Base-by-base conservation (phyloP, 805 yeast genomes). In the Sungouiozyma ichnusensis region DNA sequence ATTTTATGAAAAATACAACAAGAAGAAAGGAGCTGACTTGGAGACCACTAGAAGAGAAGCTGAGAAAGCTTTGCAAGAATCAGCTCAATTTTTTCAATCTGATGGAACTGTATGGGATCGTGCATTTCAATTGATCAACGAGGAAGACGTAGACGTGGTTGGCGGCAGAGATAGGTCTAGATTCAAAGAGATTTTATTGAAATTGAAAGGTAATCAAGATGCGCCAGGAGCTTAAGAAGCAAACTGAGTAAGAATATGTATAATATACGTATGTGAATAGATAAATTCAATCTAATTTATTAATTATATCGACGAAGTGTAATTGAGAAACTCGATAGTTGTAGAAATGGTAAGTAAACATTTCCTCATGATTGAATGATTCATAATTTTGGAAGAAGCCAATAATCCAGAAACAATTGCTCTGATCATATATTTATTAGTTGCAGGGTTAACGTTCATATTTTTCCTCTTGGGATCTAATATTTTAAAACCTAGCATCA, bases 1-100 rank as follows among this genome's bases (percentile, higher is more conserved):
- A 49, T 90, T 90, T 63, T 90, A 90, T 63, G 95, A 85, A 53
- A 81, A 80, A 57, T 90, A 90, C 71, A 87, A 85, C 66, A 69
- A 72, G 57, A 88, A 88, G 68, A 82, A 79, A 63, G 90, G 85
- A 41, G 73, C 73, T 49, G 75, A 78, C 40, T 66, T 79, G 43
- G 79, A 75, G 46, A 72, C 73, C 44, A 80, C 84, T 11, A 69
- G 71, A 58, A 67, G 69, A 40, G 92, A 82, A 51, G 85, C 85
- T 52, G 78, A 75, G 50, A 76, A 74, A 46, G 87, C 81, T 58
- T 60, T 84, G 47, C 76, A 72, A 43, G 77, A 81, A 54, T 79
- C 92, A 59, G 95, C 87, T 59, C 72, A 73, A 24, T 87, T 71
- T 61, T 85, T 81, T 60, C 68, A 78, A 31, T 83, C 84, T 62